Conservation (phyloP, 495 filamentous ascomycete genomes). For the Mycothermus thermophilus region DNA sequence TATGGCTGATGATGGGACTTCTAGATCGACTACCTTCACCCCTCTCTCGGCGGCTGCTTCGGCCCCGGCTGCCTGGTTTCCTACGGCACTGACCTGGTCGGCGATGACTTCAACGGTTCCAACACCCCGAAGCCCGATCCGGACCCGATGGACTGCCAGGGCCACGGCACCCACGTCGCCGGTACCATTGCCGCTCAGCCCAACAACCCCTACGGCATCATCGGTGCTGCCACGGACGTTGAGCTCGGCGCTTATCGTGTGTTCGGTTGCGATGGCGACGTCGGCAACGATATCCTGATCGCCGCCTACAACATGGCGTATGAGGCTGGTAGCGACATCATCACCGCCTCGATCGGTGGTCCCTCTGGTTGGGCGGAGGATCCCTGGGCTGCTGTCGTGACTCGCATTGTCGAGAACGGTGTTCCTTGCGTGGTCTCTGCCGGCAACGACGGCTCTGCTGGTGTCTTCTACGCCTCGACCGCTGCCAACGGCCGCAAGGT, state of each 20-base stretch:
- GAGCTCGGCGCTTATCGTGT: slow-evolving; percentile 42
- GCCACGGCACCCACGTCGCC: slow-evolving; percentile 37
- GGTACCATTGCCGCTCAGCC: slow-evolving; percentile 42
- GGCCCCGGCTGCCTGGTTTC: slow-evolving; percentile 39
- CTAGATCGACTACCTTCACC: slow-evolving; percentile 43
- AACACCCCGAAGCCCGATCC: slow-evolving; percentile 30
- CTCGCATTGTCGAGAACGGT: slow-evolving; percentile 40
- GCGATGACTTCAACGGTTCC: slow-evolving; percentile 33
- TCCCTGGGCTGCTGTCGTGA: slow-evolving; percentile 39
- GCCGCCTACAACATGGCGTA: slow-evolving; percentile 43
- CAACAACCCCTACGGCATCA: slow-evolving; percentile 35
- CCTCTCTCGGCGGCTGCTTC: slow-evolving; percentile 45
- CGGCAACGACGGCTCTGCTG: slow-evolving; percentile 39
- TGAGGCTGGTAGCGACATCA: slow-evolving; percentile 44
- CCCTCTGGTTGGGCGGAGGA: slow-evolving; percentile 43
- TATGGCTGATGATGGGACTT: too few species aligned
- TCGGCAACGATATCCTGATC: slow-evolving; percentile 40
- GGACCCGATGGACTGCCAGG: slow-evolving; percentile 34
- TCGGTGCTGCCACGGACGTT: slow-evolving; percentile 41
- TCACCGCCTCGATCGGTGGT: slow-evolving; percentile 45
- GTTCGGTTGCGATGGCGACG: slow-evolving; percentile 35
- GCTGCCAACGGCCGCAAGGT: slow-evolving; percentile 38
- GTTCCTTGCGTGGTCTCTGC: slow-evolving; percentile 41
- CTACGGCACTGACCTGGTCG: slow-evolving; percentile 40
- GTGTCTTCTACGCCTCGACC: slow-evolving; percentile 41